These are phyloP conservation scores for Leishmania tarentolae DNA, from an alignment of 208 protist genomes.

Conservation along the genomic window DNA sequence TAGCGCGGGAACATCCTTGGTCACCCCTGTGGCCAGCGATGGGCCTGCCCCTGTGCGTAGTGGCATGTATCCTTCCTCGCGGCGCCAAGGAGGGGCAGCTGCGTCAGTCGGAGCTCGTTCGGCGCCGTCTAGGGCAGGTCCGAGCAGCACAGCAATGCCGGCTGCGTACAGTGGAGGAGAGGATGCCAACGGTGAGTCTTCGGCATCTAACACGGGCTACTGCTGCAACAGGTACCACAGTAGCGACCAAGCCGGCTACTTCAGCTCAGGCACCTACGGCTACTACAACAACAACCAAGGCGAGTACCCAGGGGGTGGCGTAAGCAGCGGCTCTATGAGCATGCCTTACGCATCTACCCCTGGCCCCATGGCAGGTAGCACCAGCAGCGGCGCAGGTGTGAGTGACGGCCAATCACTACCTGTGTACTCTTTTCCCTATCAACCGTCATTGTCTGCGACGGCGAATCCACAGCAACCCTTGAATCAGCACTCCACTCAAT, in stretches of 20 bases:
- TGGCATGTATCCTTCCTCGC: constrained; percentile 17
- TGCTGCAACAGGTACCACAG: neutral
- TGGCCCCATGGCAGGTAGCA: neutral
- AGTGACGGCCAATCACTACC: neutral
- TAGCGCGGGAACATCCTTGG: neutral
- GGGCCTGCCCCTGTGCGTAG: neutral
- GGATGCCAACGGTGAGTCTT: neutral
- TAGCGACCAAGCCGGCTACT: neutral
- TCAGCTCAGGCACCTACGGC: constrained; percentile 8
- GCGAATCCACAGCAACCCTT: neutral
- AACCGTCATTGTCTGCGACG: neutral
- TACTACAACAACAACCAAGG: constrained; percentile 3
- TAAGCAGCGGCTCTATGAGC: neutral
- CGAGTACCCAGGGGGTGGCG: constrained; percentile 9
- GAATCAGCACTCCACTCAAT: neutral
- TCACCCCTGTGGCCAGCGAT: neutral
- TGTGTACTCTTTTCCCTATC: neutral
- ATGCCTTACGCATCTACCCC: neutral
- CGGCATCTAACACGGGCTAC: neutral
- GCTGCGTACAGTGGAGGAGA: neutral
- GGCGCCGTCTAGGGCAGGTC: neutral
- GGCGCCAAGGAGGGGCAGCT: constrained; percentile 8
- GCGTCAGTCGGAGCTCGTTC: neutral
- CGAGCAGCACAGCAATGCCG: neutral
- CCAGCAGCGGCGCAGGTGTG: neutral